Evolutionary conservation across 139 green algal species (phyloP), one percentile per base, ranked within the genome.

Genomic region (Coccomyxa sp.): DNA sequence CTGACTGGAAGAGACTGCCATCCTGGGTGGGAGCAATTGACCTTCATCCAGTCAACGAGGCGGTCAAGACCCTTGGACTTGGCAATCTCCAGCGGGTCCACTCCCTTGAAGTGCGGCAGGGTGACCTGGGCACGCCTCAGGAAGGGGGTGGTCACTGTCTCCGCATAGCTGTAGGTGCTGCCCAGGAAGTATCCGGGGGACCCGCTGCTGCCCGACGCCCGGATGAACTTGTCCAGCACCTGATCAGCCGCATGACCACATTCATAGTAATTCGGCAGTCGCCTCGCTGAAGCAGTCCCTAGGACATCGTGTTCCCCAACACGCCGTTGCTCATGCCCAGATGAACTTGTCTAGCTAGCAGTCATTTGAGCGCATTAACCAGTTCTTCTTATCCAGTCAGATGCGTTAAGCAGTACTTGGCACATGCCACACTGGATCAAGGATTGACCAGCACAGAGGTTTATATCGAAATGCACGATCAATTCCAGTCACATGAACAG

Each of bases 101-200:
- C 23, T 16, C 25, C 25, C 18, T 60, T 59, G 77, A 66, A 81
- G 45, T 59, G 14, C 16, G 32, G 32, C 77, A 81, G 77, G 18
- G 63, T 71, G 17, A 81, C 25, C 77, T 66, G 77, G 30, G 77
- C 77, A 81, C 77, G 77, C 30, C 32, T 18, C 77, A 81, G 38
- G 77, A 81, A 81, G 77, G 77, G 77, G 4, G 77, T 81, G 30
- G 77, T 81, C 4, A 66, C 17, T 16, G 77, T 81, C 77, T 81
- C 77, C 17, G 77, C 77, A 59, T 38, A 60, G 77, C 77, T 60
- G 77, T 81, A 81, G 15, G 17, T 60, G 63, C 63, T 71, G 18
- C 63, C 63, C 63, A 71, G 63, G 21, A 71, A 71, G 9, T 71
- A 71, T 71, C 63, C 63, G 4, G 63, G 63, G 18, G 18, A 1